Base-by-base conservation (phyloP, 176 grass and related monocot genomes). In the Pontederia crassipes region DNA sequence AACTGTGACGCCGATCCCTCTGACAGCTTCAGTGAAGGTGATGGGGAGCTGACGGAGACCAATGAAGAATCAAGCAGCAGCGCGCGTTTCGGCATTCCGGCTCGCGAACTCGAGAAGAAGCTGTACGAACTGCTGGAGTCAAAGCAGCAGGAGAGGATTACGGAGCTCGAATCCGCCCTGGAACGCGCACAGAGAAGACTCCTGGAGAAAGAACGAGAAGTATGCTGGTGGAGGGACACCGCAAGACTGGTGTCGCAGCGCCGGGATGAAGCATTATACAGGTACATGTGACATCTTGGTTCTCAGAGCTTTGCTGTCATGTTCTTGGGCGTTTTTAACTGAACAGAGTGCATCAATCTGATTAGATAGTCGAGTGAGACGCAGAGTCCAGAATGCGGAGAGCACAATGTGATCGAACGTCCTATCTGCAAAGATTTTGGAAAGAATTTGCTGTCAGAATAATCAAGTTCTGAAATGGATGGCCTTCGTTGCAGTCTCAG, bases 211-310 rank as follows among this genome's bases (percentile, higher is more conserved):
- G 87, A 92, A 67, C 76, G 82, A 46, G 93, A 92, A 78, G 73
- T 88, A 49, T 79, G 48, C 61, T 87, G 93, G 81, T 98, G 87
- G 93, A 85, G 74, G 73, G 85, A 98, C 93, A 92, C 87, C 0
- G 81, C 93, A 54, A 84, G 74, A 55, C 76, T 92, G 49, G 84
- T 85, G 59, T 74, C 84, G 7, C 74, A 72, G 40, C 85, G 86
- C 67, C 79, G 70, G 48, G 87, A 85, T 48, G 93, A 98, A 13
- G 71, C 83, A 9, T 63, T 62, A 13, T 58, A 82, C 59, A 79
- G 86, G 75, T 84, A 64, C 17, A 45, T 18, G 2, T 16, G 2
- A 16, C 51, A 54, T 40, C 2, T 40, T 3, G 32, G 6, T 40
- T 40, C 32, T 40, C 4, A 3, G 6, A 40, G 32, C 6, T 40